These are phyloP conservation scores for Heritiera littoralis DNA, from an alignment of 345 rosid genomes.

Conservation along the genomic window DNA sequence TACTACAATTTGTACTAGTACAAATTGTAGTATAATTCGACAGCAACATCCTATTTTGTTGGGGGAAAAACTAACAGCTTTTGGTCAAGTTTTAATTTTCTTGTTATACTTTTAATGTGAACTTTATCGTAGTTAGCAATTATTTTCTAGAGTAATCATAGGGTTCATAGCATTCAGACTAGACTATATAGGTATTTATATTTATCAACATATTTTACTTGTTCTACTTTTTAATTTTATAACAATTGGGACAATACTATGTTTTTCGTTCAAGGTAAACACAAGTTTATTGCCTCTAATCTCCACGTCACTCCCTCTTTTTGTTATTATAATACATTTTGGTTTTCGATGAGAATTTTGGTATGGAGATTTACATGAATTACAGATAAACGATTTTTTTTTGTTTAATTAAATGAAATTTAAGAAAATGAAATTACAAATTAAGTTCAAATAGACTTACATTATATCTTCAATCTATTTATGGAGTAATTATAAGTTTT, in stretches of 20 bases:
- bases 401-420: too few species aligned
- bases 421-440: too few species aligned
- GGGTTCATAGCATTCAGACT: not conserved
- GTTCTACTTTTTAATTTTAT: not conserved
- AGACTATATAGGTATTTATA: not conserved
- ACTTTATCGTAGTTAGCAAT: slow-evolving; percentile 10
- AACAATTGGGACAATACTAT: not conserved
- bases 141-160: not conserved
- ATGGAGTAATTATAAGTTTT: too few species aligned
- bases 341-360: too few species aligned
- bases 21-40: not conserved
- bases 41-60: not conserved
- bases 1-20: not conserved
- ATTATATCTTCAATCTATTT: too few species aligned
- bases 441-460: too few species aligned
- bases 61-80: not conserved
- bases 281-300: not conserved
- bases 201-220: not conserved
- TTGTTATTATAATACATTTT: not conserved
- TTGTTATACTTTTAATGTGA: too few species aligned
- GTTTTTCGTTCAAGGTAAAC: not conserved
- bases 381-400: too few species aligned
- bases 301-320: not conserved
- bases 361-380: too few species aligned
- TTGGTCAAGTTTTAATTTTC: not conserved